Evolutionary conservation across 2,329 filamentous ascomycete species (phyloP), one percentile per base, ranked within the genome.

Genomic region (Colletotrichum sp.): DNA sequence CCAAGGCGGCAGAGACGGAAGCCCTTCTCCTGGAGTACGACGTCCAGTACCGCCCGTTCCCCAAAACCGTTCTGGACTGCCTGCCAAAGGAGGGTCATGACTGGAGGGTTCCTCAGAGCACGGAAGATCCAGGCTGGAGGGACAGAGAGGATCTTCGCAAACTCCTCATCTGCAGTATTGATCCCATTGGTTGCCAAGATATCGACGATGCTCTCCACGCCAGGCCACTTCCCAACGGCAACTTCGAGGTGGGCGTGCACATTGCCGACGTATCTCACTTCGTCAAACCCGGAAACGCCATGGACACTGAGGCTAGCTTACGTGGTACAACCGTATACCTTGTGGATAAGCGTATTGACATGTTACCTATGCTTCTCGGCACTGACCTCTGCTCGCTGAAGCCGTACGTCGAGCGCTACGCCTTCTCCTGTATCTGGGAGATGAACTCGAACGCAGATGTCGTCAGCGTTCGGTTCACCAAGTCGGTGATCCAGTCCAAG

Each of bases 231-330:
- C 93, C 95, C 0, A 99, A 99, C 81, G 97, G 98, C 59, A 98
- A 99, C 83, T 96, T 93, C 78, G 95, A 99, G 84, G 96, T 99
- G 12, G 97, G 97, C 78, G 97, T 99, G 18, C 98, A 99, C 85
- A 99, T 99, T 84, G 98, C 97, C 32, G 97, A 99, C 84, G 97
- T 99, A n/a, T 99, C 97, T 12, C 95, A 99, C 86, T 99, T 99
- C 82, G 97, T 99, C 81, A 98, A 97, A 85, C 96, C 98, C 30
- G 96, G 95, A 84, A 99, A 96, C 81, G 94, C 97, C 70, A 99
- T 99, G 97, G 98, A 99, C 83, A 92, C 93, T 64, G 97, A 99
- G 86, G 97, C 97, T 4, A 97, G 95, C 82, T 92, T 98, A 81
- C 94, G 97, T 81, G 97, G 97, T 77, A 99, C 97, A 6, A 99